phyloP scores from a whole-genome alignment of 1,284 basidiomycete species.

The Pseudozyma tsukubaensis region DNA sequence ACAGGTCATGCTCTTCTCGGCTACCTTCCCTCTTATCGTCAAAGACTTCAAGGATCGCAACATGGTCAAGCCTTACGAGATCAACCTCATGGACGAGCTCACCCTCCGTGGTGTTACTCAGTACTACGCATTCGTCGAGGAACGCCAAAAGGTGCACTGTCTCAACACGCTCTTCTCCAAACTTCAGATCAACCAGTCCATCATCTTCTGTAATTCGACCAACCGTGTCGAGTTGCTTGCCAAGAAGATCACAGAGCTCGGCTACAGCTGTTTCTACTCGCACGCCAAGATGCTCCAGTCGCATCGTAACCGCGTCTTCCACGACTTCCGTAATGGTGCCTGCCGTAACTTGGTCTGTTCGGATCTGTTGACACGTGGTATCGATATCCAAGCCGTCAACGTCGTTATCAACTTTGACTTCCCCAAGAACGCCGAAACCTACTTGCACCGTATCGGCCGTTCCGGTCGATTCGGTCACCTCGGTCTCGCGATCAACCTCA shows the following conservation, averaged over 20 bases:
- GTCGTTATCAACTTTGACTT: constrained; percentile 99
- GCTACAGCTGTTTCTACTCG: constrained; percentile 99
- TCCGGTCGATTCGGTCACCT: constrained; percentile 97
- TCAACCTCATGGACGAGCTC: constrained; percentile 99
- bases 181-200: constrained; percentile 99
- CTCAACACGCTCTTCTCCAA: constrained; percentile 96
- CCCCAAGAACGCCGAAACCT: constrained; percentile 98
- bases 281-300: constrained; percentile 99
- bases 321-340: constrained; percentile 97
- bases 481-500: constrained; percentile 93
- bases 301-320: constrained; percentile 98
- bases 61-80: constrained; percentile 95
- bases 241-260: constrained; percentile 98
- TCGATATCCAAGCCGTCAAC: constrained; percentile 99
- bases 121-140: constrained; percentile 99
- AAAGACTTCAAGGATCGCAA: constrained; percentile 99
- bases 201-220: constrained; percentile 99
- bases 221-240: constrained; percentile 98
- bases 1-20: constrained; percentile 99
- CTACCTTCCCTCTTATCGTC: constrained; percentile 98
- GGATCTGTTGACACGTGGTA: constrained; percentile 94
- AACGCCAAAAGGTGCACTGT: constrained; percentile 99
- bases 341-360: constrained; percentile 97
- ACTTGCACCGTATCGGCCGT: constrained; percentile 96
- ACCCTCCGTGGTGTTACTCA: constrained; percentile 98